Conservation (phyloP, 306 rosid species). For the Castanea crenata region DNA sequence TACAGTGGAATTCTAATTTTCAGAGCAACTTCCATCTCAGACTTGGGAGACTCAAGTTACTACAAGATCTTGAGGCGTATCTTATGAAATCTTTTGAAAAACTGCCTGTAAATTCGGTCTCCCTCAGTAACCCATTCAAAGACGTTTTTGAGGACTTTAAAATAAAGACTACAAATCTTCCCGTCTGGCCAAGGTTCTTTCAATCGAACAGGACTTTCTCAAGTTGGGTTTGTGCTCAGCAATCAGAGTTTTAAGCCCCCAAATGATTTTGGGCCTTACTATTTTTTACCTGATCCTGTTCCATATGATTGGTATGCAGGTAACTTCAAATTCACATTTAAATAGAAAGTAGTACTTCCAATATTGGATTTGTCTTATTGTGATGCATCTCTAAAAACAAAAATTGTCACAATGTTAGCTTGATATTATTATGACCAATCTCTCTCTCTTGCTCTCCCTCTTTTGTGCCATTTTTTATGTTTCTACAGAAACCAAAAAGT, state of each 20-base stretch:
- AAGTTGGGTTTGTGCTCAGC: slow-evolving; percentile 44
- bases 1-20: slow-evolving; percentile 52
- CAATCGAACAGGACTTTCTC: slow-evolving; percentile 36
- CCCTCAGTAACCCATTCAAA: slow-evolving; percentile 32
- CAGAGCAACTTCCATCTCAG: slow-evolving; percentile 60
- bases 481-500: slow-evolving; percentile 20
- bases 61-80: slow-evolving; percentile 27
- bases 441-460: slow-evolving; percentile 4
- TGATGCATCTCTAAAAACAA: background rate
- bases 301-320: slow-evolving; percentile 29
- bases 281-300: background rate
- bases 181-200: slow-evolving; percentile 43
- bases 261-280: slow-evolving; percentile 45
- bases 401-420: background rate
- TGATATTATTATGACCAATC: background rate
- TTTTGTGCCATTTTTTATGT: slow-evolving; percentile 5
- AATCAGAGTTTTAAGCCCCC: slow-evolving; percentile 50
- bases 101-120: slow-evolving; percentile 48
- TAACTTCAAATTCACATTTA: slow-evolving; percentile 17
- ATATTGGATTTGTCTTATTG: background rate
- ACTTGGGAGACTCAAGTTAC: slow-evolving; percentile 21
- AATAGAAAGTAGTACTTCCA: background rate
- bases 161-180: slow-evolving; percentile 40
- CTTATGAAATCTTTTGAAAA: slow-evolving; percentile 19
- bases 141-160: slow-evolving; percentile 28